Base-by-base conservation (phyloP, 2,329 filamentous ascomycete species). In the Emergomyces pasteurianus region DNA sequence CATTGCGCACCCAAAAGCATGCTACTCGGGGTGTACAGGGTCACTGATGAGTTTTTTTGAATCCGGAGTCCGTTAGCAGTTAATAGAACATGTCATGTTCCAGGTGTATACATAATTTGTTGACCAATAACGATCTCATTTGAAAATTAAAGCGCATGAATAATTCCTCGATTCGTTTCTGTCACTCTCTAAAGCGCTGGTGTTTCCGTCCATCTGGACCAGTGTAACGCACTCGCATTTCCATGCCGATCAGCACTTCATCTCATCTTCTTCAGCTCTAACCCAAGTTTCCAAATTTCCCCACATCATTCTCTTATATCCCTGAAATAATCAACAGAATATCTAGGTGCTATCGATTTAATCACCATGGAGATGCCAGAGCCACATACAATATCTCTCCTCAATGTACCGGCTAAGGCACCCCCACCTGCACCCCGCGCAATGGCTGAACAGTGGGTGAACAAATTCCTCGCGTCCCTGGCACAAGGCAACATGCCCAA, bases 381-480 rank as follows among this genome's bases (percentile, higher is more conserved):
- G 4, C 31, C 50, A 5, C 50, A 53, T 53, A 23, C 31, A 10
- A 5, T 54, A 10, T 38, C 52, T 23, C 52, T 54, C 52, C 28
- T 38, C 31, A 40, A 31, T 14, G 18, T 16, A 10, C 52, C 52
- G 2, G 7, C 18, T 10, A 54, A 23, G 8, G 8, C 38, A 18
- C 9, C 28, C 52, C 31, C 31, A 1, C 10, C 52, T 7, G 34
- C 38, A 10, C 52, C 52, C 18, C 52, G 4, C 43, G 9, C 8
- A 14, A 5, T 40, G 14, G 57, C 40, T 16, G 16, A 28, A 21
- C 43, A 56, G 31, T 60, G 59, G 59, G n/a, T 60, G 9, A 10
- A 47, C 42, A 47, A 47, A 36, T 36, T 60, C 59, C 38, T 59
- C 40, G 47, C 61, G 10, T 56, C 61, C 36, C 59, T 67, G 21